phyloP scores from a whole-genome alignment of 805 yeast species.

The Myxozyma geophila region DNA sequence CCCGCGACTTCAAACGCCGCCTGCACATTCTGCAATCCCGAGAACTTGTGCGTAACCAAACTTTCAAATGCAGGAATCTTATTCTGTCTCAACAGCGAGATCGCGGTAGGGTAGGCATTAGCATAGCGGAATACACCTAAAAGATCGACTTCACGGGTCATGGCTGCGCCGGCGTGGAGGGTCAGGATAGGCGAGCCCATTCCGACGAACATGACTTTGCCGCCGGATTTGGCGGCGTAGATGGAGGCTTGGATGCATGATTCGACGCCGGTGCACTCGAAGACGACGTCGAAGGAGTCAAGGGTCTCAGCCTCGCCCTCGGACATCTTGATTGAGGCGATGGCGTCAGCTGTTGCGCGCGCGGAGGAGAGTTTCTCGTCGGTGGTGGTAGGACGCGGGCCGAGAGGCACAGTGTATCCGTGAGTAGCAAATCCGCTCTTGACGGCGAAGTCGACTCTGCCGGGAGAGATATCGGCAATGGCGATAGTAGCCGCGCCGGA shows the following conservation, averaged over 20 bases:
- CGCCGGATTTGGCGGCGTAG: conserved; percentile 43
- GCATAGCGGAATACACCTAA: conserved; percentile 45
- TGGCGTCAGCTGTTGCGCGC: conserved; percentile 38
- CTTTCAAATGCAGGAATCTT: conserved; percentile 38
- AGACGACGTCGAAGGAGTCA: conserved; percentile 35
- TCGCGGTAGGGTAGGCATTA: conserved; percentile 42
- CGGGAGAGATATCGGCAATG: conserved; percentile 62
- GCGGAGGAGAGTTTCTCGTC: conserved; percentile 37
- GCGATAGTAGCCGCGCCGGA: conserved; percentile 73
- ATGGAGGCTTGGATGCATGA: conserved; percentile 54
- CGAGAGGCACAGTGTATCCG: conserved; percentile 39
- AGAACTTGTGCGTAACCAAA: conserved; percentile 42
- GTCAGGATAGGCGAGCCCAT: conserved; percentile 45
- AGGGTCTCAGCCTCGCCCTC: conserved; percentile 23
- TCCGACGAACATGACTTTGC: conserved; percentile 41
- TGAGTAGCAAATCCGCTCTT: conserved; percentile 43
- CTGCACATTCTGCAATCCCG: conserved; percentile 41
- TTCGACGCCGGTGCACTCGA: conserved; percentile 63
- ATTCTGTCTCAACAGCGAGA: conserved; percentile 37
- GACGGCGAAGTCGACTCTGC: conserved; percentile 44
- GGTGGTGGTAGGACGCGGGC: conserved; percentile 26
- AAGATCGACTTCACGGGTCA: conserved; percentile 43
- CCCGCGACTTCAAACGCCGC: conserved; percentile 44
- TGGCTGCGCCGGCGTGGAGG: conserved; percentile 44
- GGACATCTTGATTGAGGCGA: conserved; percentile 23